These are phyloP conservation scores for Harringtonia aguacate DNA, from an alignment of 2,329 filamentous ascomycete species.

Conservation along the genomic window DNA sequence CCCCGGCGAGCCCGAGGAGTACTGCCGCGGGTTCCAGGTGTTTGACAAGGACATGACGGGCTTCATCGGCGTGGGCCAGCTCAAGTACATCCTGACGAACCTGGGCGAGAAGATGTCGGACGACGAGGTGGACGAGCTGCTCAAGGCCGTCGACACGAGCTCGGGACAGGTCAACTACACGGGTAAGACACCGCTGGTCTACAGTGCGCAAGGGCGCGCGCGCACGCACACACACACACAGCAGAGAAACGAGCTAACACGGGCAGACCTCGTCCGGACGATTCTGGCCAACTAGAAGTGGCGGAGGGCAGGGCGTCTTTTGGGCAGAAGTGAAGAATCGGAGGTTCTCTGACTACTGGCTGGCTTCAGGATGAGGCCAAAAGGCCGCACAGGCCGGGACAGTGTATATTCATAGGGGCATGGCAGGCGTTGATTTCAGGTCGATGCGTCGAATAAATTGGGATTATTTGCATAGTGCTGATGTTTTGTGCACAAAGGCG, in stretches of 20 bases:
- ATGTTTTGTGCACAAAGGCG: too few relatives aligned
- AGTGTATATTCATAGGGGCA: conserved; percentile 1
- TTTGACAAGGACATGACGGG: conserved; percentile 99
- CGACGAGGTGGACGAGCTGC: conserved; percentile 95
- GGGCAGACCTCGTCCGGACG: conserved; percentile 70
- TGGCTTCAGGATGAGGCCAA: not conserved
- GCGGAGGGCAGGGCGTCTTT: not conserved
- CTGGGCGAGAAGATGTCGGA: conserved; percentile 99
- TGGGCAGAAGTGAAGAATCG: not conserved
- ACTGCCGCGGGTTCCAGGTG: conserved; percentile 97
- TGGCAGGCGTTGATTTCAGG: conserved; percentile 10
- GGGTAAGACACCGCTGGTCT: conserved; percentile 41
- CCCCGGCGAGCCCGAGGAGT: conserved; percentile 94
- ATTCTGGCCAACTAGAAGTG: conserved; percentile 65
- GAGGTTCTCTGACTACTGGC: not conserved
- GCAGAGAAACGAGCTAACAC: too few relatives aligned
- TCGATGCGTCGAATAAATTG: conserved; percentile 6
- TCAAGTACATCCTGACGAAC: conserved; percentile 97
- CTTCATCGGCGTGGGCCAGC: conserved; percentile 93
- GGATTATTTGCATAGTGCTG: too few relatives aligned
- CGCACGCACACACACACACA: too few relatives aligned
- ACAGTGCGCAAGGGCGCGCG: too few relatives aligned
- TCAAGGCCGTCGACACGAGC: conserved; percentile 95
- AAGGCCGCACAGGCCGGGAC: not conserved
- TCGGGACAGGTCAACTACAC: conserved; percentile 97